Percentiles rank a stretch among this genome's conserved stretches.
These are phyloP conservation scores for Parsonsia alboflavescens DNA, from an alignment of 257 asterid species.

Conservation along the genomic window DNA sequence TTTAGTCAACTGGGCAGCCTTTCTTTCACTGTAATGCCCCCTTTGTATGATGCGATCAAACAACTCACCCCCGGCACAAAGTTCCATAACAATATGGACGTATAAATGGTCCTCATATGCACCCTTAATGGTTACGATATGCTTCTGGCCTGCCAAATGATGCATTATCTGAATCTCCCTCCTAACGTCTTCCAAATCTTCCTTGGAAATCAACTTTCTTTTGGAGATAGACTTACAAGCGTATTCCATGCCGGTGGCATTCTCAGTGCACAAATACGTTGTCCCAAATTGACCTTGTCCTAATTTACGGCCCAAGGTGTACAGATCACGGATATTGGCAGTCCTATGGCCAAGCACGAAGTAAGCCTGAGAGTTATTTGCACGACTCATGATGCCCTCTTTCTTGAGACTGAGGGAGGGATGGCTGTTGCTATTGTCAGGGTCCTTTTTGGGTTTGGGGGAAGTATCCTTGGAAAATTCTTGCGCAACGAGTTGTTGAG, in stretches of 20 bases:
- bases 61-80: constrained; percentile 87
- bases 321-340: constrained; percentile 68
- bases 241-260: constrained; percentile 48
- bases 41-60: constrained; percentile 87
- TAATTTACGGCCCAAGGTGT: constrained; percentile 68
- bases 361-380: constrained; percentile 47
- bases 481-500: constrained; percentile 36
- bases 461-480: constrained; percentile 39
- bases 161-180: constrained; percentile 99
- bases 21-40: constrained; percentile 85
- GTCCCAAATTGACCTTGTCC: constrained; percentile 96
- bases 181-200: constrained; percentile 84
- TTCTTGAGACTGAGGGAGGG: constrained; percentile 39
- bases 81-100: constrained; percentile 95
- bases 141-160: constrained; percentile 84
- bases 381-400: constrained; percentile 59
- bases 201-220: constrained; percentile 79
- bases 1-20: constrained; percentile 84
- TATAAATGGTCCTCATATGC: constrained; percentile 81
- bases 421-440: constrained; percentile 5
- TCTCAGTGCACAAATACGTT: constrained; percentile 69
- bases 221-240: constrained; percentile 91
- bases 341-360: constrained; percentile 74
- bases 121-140: constrained; percentile 84
- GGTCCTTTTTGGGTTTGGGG: constrained; percentile 28